Conservation (phyloP, 176 grass and related monocot genomes). For the Eleusine indica region DNA sequence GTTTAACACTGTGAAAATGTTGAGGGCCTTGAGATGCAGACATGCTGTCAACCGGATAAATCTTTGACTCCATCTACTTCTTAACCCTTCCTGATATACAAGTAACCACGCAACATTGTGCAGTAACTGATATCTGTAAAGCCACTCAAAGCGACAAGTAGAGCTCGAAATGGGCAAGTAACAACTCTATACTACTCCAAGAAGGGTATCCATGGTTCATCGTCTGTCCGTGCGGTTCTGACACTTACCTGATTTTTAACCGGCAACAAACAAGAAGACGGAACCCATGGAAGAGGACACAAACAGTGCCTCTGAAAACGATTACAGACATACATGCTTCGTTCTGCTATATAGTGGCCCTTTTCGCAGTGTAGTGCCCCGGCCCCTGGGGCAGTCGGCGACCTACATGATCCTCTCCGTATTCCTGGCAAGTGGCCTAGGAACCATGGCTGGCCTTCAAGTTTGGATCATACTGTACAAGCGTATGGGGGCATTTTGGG, state of each 20-base stretch:
- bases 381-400: not conserved
- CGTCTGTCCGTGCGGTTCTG: not conserved
- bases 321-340: not conserved
- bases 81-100: no score
- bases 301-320: slow-evolving; percentile 4
- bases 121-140: no score
- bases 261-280: not conserved
- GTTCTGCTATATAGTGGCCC: no score
- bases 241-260: not conserved
- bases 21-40: no score
- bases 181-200: no score
- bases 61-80: not conserved
- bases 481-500: not conserved
- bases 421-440: slow-evolving; percentile 13
- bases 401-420: not conserved
- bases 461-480: not conserved
- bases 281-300: not conserved
- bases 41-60: no score
- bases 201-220: not conserved
- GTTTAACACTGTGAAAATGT: no score
- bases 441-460: not conserved
- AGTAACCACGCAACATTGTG: no score
- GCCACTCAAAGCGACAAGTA: not conserved
- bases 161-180: no score
- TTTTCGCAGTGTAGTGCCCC: not conserved